A percentile compares a stretch with the other conserved stretches of the same genome.
Evolutionary conservation across 345 rosid species (phyloP).

Genomic region (Euphorbia tirucalli): DNA sequence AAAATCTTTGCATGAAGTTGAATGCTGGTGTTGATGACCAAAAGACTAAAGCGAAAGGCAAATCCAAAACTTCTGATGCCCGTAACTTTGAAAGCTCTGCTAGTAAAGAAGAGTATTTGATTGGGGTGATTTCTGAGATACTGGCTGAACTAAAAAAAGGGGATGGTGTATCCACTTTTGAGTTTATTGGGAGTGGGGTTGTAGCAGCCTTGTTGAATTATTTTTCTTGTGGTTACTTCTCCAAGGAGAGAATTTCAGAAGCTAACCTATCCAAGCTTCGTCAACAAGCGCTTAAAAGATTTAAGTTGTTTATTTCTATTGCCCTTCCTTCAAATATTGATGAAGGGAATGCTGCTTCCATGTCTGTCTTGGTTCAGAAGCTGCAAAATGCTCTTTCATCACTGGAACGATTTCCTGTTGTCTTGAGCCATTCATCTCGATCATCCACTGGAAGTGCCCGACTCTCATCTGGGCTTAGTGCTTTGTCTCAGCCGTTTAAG

Average conservation of each 20-base stretch:
- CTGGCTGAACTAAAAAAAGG: slow-evolving; percentile 86
- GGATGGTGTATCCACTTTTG: slow-evolving; percentile 98
- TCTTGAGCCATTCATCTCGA: slow-evolving; percentile 88
- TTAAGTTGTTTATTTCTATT: slow-evolving; percentile 64
- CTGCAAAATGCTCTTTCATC: slow-evolving; percentile 96
- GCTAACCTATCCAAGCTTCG: slow-evolving; percentile 78
- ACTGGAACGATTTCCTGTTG: slow-evolving; percentile 94
- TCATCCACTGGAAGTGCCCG: slow-evolving; percentile 88
- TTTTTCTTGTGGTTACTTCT: slow-evolving; percentile 84
- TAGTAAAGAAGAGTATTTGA: slow-evolving; percentile 79
- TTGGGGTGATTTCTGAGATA: slow-evolving; percentile 75
- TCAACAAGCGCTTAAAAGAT: slow-evolving; percentile 73
- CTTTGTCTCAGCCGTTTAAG: slow-evolving; percentile 92
- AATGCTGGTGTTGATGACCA: slow-evolving; percentile 79
- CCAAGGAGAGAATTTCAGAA: slow-evolving; percentile 82
- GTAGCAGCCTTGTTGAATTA: slow-evolving; percentile 89
- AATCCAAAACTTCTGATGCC: slow-evolving; percentile 71
- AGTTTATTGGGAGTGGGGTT: slow-evolving; percentile 97
- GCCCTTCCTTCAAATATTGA: slow-evolving; percentile 66
- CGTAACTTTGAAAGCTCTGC: slow-evolving; percentile 51
- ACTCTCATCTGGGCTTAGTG: slow-evolving; percentile 92
- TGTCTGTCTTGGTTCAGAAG: slow-evolving; percentile 90
- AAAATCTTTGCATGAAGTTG: slow-evolving; percentile 76
- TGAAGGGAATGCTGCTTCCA: slow-evolving; percentile 51
- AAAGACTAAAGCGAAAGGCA: slow-evolving; percentile 80